Conservation (phyloP, 345 rosid species). For the Stellera chamaejasme region DNA sequence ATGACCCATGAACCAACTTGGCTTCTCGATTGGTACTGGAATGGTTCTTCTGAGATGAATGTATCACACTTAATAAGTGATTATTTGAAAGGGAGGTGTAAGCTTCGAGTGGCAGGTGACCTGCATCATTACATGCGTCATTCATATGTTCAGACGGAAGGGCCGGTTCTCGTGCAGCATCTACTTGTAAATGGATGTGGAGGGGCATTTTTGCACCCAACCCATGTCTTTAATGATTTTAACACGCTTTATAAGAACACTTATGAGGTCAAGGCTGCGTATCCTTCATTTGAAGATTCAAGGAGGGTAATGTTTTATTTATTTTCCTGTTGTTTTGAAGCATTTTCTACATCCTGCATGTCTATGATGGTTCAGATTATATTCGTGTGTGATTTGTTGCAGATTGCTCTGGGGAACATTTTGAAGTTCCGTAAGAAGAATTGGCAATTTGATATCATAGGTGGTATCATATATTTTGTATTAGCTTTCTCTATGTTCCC, state of each 20-base stretch:
- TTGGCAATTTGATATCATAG: constrained; percentile 98
- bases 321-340: constrained; percentile 8
- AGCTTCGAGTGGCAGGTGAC: constrained; percentile 93
- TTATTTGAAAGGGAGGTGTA: constrained; percentile 83
- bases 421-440: constrained; percentile 98
- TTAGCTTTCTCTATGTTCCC: constrained; percentile 91
- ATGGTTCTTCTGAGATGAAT: constrained; percentile 64
- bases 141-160: constrained; percentile 68
- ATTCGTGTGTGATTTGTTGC: constrained; percentile 22
- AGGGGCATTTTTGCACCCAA: constrained; percentile 97
- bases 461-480: constrained; percentile 90
- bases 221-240: constrained; percentile 85
- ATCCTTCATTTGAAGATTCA: constrained; percentile 95
- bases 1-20: constrained; percentile 96
- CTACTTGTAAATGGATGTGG: constrained; percentile 96
- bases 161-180: constrained; percentile 71
- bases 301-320: constrained; percentile 54
- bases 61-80: constrained; percentile 74
- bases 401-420: constrained; percentile 99
- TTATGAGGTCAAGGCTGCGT: constrained; percentile 77
- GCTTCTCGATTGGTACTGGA: constrained; percentile 99
- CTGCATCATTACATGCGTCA: constrained; percentile 99
- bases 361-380: constrained; percentile 4
- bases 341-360: not conserved
- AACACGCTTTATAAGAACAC: constrained; percentile 46